Base-by-base conservation (phyloP, 306 rosid genomes). In the Vigna mungo region DNA sequence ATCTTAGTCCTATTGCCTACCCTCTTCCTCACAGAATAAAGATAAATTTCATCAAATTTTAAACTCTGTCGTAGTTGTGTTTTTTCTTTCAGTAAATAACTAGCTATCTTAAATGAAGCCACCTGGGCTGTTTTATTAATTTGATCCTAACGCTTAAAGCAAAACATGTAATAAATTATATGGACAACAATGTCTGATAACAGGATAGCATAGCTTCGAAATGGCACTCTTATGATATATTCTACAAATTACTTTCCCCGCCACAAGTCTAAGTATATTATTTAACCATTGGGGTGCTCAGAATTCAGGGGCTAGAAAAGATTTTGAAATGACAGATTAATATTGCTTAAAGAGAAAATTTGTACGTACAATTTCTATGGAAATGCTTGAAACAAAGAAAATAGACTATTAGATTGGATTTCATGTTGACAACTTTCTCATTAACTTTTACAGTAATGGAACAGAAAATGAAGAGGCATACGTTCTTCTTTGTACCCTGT, bases 331-430 rank as follows among this genome's bases (percentile, higher is more conserved):
- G 20, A 9, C 18, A 54, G 82, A 13, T 34, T 15, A 77, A 72
- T 52, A 66, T 77, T 72, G 44, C 73, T 32, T 47, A 56, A 4
- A 75, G 55, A 61, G 59, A 41, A 68, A 81, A 78, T 44, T 6
- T 52, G 41, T 68, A 54, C 84, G 81, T 69, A 54, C 73, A 69
- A 69, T 81, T 81, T 68, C 20, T 15, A 74, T 44, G 18, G 11
- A 74, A 61, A 71, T 54, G 64, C 54, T 78, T 75, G 84, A 55
- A 71, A 49, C 74, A 79, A 15, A 80, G 84, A 75, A 75, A 65
- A 52, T 49, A 60, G 68, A 75, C 75, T 55, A 77, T 68, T 63
- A 76, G 51, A 80, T 76, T 77, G 78, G 68, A 73, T 60, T 55
- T 44, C 54, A 61, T 17, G 21, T 43, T 20, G 10, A 64, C 70